Percentiles rank a stretch among this genome's conserved stretches.
phyloP scores from a whole-genome alignment of 73 alveolate species.

The Effrenium voratum region DNA sequence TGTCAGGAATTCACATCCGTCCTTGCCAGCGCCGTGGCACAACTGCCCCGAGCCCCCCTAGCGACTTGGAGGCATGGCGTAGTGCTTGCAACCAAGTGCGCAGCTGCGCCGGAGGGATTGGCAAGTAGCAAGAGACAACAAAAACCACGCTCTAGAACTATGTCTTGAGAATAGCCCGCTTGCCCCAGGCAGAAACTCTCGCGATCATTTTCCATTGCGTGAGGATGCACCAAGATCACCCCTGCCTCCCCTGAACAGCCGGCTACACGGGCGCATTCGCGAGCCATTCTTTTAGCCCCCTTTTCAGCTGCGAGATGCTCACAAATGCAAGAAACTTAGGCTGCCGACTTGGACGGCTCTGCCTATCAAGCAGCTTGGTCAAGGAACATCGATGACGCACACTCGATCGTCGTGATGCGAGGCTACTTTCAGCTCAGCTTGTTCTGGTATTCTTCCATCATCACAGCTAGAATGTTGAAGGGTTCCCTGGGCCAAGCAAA shows the following conservation, averaged over 20 bases:
- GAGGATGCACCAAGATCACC: no score
- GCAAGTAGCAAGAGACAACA: no score
- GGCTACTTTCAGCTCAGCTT: constrained; percentile 60
- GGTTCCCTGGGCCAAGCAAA: constrained; percentile 76
- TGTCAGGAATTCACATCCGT: constrained; percentile 37
- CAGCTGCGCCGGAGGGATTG: no score
- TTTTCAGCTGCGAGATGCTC: no score
- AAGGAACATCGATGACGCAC: constrained; percentile 47
- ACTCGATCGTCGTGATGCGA: constrained; percentile 49
- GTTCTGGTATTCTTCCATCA: constrained; percentile 81
- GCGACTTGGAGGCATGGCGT: not conserved
- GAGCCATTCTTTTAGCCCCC: no score
- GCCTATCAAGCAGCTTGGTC: constrained; percentile 64
- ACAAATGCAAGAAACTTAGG: no score
- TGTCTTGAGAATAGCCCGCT: no score
- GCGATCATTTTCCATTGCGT: no score
- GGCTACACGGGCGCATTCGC: no score
- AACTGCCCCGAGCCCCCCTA: constrained; percentile 70
- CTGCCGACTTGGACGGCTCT: constrained; percentile 22
- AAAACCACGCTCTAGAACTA: no score
- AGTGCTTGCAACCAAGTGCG: not conserved
- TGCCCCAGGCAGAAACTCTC: no score
- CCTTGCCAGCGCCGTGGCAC: constrained; percentile 36
- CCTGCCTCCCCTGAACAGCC: no score
- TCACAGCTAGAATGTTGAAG: constrained; percentile 69